phyloP scores from a whole-genome alignment of 345 rosid species.

The Hypericum perforatum region DNA sequence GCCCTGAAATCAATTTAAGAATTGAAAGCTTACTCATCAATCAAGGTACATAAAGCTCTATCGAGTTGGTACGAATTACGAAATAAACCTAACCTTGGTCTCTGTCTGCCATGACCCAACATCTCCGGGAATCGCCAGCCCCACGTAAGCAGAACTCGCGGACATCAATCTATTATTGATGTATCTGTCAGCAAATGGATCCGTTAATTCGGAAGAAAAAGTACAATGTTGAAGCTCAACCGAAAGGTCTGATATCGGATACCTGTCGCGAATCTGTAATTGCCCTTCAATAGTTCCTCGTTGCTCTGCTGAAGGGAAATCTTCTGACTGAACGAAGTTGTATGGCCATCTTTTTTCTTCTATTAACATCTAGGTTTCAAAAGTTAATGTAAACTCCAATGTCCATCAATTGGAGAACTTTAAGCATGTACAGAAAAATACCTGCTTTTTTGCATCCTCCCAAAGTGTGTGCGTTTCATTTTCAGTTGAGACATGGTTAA shows the following conservation, averaged over 20 bases:
- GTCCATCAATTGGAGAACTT: not conserved
- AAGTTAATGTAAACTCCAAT: not conserved
- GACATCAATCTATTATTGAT: not conserved
- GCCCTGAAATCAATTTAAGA: not conserved
- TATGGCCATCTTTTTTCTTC: constrained; percentile 1
- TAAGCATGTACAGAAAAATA: not conserved
- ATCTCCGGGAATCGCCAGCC: not conserved
- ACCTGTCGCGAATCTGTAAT: not conserved
- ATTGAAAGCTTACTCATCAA: too few relatives aligned
- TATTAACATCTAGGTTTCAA: not conserved
- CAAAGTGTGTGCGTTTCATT: not conserved
- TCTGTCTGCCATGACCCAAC: constrained; percentile 2
- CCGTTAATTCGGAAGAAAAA: not conserved
- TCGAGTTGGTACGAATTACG: too few relatives aligned
- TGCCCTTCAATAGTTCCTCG: not conserved
- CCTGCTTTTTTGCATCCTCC: not conserved
- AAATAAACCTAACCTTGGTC: not conserved
- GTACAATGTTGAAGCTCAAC: not conserved
- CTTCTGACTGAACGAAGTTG: not conserved
- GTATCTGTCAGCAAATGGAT: not conserved
- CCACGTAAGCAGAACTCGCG: not conserved
- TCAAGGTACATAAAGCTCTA: too few relatives aligned
- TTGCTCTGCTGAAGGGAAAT: not conserved
- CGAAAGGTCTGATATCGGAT: not conserved
- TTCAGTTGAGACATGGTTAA: not conserved